Evolutionary conservation across 352 stramenopile genomes (phyloP).

Genomic region (Sclerospora graminicola): DNA sequence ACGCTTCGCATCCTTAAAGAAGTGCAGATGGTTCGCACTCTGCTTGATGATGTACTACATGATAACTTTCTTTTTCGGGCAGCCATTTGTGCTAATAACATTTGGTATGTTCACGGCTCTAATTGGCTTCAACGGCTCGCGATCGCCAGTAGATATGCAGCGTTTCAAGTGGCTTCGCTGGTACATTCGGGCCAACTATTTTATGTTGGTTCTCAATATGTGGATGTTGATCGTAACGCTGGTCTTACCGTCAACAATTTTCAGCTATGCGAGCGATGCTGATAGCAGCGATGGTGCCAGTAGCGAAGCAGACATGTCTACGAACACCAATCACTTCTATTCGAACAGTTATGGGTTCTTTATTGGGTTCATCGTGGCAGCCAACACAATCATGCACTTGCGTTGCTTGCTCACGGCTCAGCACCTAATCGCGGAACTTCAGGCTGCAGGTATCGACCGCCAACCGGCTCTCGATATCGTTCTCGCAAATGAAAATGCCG

Average conservation of each 20-base stretch:
- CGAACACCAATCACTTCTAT: conserved; percentile 25
- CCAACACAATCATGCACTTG: conserved; percentile 55
- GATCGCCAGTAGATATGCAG: conserved; percentile 41
- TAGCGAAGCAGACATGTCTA: conserved; percentile 13
- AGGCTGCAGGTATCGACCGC: conserved; percentile 15
- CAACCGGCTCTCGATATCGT: conserved; percentile 10
- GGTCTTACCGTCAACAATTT: conserved; percentile 21
- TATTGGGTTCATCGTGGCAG: conserved; percentile 35
- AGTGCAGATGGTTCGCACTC: conserved; percentile 44
- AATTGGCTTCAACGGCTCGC: conserved; percentile 48
- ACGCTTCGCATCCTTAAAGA: conserved; percentile 51
- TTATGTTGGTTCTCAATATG: conserved; percentile 54
- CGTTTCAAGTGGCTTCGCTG: conserved; percentile 62
- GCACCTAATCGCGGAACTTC: conserved; percentile 20
- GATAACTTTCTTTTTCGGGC: conserved; percentile 58
- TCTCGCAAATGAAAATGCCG: conserved; percentile 10
- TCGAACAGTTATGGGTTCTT: conserved; percentile 31
- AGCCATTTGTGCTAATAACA: conserved; percentile 55
- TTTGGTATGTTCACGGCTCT: conserved; percentile 52
- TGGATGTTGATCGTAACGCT: conserved; percentile 46
- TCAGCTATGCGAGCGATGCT: conserved; percentile 7
- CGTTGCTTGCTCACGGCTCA: conserved; percentile 31
- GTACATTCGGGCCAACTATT: conserved; percentile 66
- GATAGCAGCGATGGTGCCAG: conserved; percentile 5
- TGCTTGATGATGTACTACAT: conserved; percentile 64